Evolutionary conservation across 352 stramenopile species (phyloP), one percentile per base, ranked within the genome.

Genomic region (Phytophthora idaei): DNA sequence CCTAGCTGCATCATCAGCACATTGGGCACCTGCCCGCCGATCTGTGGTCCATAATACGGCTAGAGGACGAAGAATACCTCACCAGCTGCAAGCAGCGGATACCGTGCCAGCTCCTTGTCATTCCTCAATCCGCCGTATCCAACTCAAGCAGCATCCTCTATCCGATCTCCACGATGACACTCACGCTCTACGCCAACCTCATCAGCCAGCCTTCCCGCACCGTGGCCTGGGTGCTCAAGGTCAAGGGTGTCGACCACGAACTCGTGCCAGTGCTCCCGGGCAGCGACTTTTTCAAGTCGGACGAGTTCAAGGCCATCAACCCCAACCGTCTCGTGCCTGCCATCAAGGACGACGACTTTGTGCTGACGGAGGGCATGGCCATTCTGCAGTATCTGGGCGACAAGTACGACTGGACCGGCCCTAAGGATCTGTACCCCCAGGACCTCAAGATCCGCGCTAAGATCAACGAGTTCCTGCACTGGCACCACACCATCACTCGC

Each of bases 401-500:
- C 67, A 87, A 81, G 69, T 78, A 62, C 57, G 64, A 74, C 46
- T 90, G 81, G 81, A 85, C 71, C 2, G 67, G 67, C n/a, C 56
- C 61, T 25, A 68, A 62, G 27, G 77, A 86, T 42, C 36, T 86
- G 48, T 89, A 87, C 57, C 81, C 81, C 9, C 77, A 69, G 44
- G 60, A 87, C 10, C 17, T 71, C 21, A 61, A 76, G 58, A 62
- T 69, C 10, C 78, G 76, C 39, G 78, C 81, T 56, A 88, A 90
- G 74, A 66, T 89, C 44, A 76, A 90, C 64, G 67, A 90, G 70
- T 89, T 86, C 69, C 49, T 90, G 57, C 77, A 90, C 74, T 90
- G 79, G 81, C 79, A 90, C 68, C 81, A 90, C 77, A 85, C 68
- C 31, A 83, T 81, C 61, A 75, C 76, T 15, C 79, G 83, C 1